Conservation (phyloP, 345 rosid species). For the Cardiospermum halicacabum region DNA sequence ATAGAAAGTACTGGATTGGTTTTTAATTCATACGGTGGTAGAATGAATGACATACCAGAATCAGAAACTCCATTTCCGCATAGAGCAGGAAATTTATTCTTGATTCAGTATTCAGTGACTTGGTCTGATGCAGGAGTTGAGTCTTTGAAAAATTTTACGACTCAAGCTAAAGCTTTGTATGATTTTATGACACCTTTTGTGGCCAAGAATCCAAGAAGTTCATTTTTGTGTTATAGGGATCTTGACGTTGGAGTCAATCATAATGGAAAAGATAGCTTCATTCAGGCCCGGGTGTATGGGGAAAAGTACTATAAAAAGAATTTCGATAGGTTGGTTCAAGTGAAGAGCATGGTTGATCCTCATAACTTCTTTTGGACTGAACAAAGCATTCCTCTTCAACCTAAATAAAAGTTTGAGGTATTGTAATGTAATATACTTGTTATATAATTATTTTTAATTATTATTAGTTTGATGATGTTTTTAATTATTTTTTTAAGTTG, state of each 20-base stretch:
- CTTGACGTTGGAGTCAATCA: constrained; percentile 17
- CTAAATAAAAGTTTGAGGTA: too few species aligned
- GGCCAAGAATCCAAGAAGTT: constrained; percentile 26
- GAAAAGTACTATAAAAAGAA: constrained; percentile 15
- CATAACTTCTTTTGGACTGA: constrained; percentile 24
- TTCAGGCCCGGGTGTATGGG: constrained; percentile 20
- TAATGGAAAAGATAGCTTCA: background rate
- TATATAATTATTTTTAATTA: too few species aligned
- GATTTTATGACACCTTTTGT: constrained; percentile 30
- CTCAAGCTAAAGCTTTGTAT: background rate
- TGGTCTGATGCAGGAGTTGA: constrained; percentile 36
- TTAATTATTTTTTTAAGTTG: too few species aligned
- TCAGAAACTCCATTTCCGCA: constrained; percentile 46
- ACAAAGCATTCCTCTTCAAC: constrained; percentile 12
- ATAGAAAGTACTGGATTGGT: constrained; percentile 26
- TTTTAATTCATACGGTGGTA: constrained; percentile 62
- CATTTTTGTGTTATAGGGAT: constrained; percentile 26
- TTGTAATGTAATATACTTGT: too few species aligned
- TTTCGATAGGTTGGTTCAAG: constrained; percentile 24
- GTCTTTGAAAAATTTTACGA: background rate
- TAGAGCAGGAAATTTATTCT: constrained; percentile 49
- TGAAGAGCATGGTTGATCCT: constrained; percentile 25
- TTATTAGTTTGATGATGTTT: too few species aligned
- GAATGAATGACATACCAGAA: constrained; percentile 41
- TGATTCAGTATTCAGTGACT: constrained; percentile 41